Evolutionary conservation across 352 stramenopile species (phyloP).

Genomic region (Globisporangium iwayamae): DNA sequence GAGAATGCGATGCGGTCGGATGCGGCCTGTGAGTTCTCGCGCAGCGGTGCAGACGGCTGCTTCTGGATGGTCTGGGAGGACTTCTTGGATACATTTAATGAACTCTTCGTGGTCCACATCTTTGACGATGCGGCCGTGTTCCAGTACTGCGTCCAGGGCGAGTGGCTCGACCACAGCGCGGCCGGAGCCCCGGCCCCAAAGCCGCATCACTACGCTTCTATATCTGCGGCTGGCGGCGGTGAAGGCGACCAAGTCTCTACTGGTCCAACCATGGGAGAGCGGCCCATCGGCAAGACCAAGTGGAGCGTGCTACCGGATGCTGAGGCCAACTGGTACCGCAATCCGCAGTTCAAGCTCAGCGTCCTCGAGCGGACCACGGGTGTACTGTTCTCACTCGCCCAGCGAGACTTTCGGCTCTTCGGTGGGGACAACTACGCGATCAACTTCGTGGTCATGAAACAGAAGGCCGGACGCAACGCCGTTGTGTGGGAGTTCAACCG

Average conservation of each 20-base stretch:
- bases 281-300: conserved; percentile 50
- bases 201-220: neutral
- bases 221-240: neutral
- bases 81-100: conserved; percentile 66
- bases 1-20: conserved; percentile 63
- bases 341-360: conserved; percentile 84
- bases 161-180: conserved; percentile 42
- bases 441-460: conserved; percentile 82
- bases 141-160: conserved; percentile 56
- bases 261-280: conserved; percentile 17
- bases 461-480: conserved; percentile 52
- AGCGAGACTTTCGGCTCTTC: conserved; percentile 80
- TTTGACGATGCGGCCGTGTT: conserved; percentile 23
- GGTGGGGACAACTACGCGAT: conserved; percentile 83
- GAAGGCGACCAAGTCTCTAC: conserved; percentile 1
- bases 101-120: conserved; percentile 58
- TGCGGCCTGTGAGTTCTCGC: conserved; percentile 56
- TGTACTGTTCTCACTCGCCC: conserved; percentile 75
- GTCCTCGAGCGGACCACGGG: conserved; percentile 34
- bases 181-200: conserved; percentile 27
- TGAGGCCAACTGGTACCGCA: conserved; percentile 89
- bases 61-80: conserved; percentile 86
- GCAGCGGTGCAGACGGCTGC: conserved; percentile 64
- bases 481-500: conserved; percentile 76
- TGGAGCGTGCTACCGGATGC: conserved; percentile 64